Evolutionary conservation across 2,329 filamentous ascomycete species (phyloP), one percentile per base, ranked within the genome.

Genomic region (Aureobasidium uvarum): DNA sequence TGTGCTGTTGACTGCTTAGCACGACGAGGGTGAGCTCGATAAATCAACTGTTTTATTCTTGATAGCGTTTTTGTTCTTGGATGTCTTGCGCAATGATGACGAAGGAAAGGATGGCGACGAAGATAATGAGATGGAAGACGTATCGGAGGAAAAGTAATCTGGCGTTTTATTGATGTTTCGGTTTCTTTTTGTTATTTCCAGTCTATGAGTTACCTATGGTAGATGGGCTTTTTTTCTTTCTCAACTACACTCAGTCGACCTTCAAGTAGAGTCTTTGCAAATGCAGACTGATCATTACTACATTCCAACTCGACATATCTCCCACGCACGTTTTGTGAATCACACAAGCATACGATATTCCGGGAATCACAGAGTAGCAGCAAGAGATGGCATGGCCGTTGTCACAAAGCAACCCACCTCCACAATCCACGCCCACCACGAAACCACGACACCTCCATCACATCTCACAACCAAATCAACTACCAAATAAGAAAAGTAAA

Each of bases 11-110:
- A 39, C 39, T 58, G 54, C 54, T 45, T 58, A 58, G 54, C 56
- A 46, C 56, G 56, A 60, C 43, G 56, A 60, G 56, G 56, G 56
- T 48, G 56, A 60, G 56, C 56, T 60, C 56, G 56, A 60, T 43
- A 60, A 60, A 60, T 43, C 16, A 46, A 48, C 36, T 48, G 41
- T 36, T 46, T 60, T 48, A 6, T 16, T 3, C 38, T 25, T 60
- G 56, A 46, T 60, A 60, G 56, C 41, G 56, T 46, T 46, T 60
- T 60, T 60, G 36, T 60, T 38, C 45, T 46, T 33, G 7, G 2
- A 13, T 60, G 2, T 36, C 38, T 36, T 36, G 31, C 50, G 38
- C 31, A n/a, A 48, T 60, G 41, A 25, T 18, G 54, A 41, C 13
- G 54, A n/a, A 39, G 23, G 10, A 16, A n/a, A 38, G n/a, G 43